These are phyloP conservation scores for Vitis cinerea DNA, from an alignment of 164 flowering plant species.

Conservation along the genomic window DNA sequence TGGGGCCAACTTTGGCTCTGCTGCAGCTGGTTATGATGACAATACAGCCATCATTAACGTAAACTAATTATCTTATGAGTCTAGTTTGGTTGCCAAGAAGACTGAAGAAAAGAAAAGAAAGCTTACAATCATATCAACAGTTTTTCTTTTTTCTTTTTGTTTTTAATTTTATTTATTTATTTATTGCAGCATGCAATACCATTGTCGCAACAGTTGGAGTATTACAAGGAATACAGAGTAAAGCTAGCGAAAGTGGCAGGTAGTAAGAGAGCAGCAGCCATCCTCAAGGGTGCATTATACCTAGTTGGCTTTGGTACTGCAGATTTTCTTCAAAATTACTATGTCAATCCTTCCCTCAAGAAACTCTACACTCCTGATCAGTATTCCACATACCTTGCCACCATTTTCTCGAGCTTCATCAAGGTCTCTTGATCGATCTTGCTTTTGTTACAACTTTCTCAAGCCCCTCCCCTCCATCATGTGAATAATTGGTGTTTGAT, in stretches of 20 bases:
- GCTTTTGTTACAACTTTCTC: neutral
- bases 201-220: slow-evolving; percentile 65
- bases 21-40: slow-evolving; percentile 89
- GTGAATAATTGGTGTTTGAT: neutral
- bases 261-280: slow-evolving; percentile 52
- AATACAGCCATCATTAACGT: slow-evolving; percentile 63
- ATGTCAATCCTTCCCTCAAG: slow-evolving; percentile 75
- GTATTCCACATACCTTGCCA: slow-evolving; percentile 53
- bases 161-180: no score
- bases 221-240: slow-evolving; percentile 74
- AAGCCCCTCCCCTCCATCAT: neutral
- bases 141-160: no score
- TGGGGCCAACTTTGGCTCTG: slow-evolving; percentile 94
- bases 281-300: slow-evolving; percentile 65
- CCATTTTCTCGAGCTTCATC: slow-evolving; percentile 49
- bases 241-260: slow-evolving; percentile 76
- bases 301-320: slow-evolving; percentile 66
- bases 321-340: slow-evolving; percentile 87
- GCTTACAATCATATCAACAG: no score
- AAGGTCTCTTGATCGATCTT: slow-evolving; percentile 39
- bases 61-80: slow-evolving; percentile 14
- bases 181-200: slow-evolving; percentile 38
- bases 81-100: no score
- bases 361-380: slow-evolving; percentile 66
- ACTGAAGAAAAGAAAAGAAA: no score